These are phyloP conservation scores for Venturia asperata DNA, from an alignment of 2,329 filamentous ascomycete species.

Conservation along the genomic window DNA sequence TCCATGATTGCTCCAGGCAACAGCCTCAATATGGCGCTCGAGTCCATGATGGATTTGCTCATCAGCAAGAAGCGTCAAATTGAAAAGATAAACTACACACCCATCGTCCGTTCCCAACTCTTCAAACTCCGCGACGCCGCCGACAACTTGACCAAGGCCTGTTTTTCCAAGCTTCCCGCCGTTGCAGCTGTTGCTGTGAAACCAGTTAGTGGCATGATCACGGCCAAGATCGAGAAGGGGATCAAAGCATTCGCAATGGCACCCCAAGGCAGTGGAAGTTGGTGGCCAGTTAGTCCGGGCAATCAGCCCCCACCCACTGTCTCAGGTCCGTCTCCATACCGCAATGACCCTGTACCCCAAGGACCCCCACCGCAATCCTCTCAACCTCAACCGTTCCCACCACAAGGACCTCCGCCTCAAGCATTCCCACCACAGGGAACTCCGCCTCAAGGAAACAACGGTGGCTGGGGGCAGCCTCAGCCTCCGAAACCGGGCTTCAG, in stretches of 20 bases:
- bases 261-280: background rate
- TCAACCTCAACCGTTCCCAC: background rate
- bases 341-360: background rate
- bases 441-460: no score
- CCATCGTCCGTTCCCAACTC: conserved; percentile 1
- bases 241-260: background rate
- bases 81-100: background rate
- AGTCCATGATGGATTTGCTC: background rate
- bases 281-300: background rate
- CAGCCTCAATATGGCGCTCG: background rate
- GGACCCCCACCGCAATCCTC: background rate
- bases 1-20: background rate
- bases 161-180: background rate
- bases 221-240: conserved; percentile 2
- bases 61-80: background rate
- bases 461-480: no score
- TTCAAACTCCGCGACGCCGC: background rate
- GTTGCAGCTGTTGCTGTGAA: background rate
- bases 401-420: background rate
- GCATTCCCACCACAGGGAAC: background rate
- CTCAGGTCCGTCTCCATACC: conserved; percentile 5
- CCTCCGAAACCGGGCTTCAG: no score
- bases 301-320: background rate
- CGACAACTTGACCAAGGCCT: background rate
- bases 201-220: conserved; percentile 2